phyloP scores from a whole-genome alignment of 345 rosid species.

The Cardamine chenopodiifolia region DNA sequence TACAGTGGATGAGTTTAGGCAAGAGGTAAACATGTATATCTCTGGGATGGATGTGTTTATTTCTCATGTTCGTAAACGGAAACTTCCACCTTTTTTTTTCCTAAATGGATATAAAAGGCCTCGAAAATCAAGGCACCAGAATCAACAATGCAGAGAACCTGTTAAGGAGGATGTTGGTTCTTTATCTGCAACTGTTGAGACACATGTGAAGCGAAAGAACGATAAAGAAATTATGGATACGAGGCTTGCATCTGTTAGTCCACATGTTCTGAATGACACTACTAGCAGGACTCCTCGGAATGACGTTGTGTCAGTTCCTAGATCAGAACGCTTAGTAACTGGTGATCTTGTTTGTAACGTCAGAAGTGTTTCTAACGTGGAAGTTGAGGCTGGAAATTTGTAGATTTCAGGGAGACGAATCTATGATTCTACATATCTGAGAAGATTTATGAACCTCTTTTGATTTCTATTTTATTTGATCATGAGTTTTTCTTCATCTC shows the following conservation, averaged over 20 bases:
- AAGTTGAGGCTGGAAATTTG: slow-evolving; percentile 32
- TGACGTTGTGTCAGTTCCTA: slow-evolving; percentile 37
- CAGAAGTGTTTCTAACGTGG: slow-evolving; percentile 39
- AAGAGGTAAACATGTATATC: slow-evolving; percentile 55
- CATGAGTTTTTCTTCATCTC: no score
- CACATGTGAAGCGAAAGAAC: slow-evolving; percentile 50
- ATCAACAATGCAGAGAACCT: slow-evolving; percentile 45
- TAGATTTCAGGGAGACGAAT: no score
- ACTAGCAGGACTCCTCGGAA: slow-evolving; percentile 40
- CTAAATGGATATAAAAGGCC: slow-evolving; percentile 59
- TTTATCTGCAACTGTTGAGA: slow-evolving; percentile 41
- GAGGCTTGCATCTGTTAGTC: slow-evolving; percentile 48
- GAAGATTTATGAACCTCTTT: no score
- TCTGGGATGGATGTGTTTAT: slow-evolving; percentile 69
- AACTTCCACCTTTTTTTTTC: slow-evolving; percentile 64
- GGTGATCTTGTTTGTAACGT: slow-evolving; percentile 35
- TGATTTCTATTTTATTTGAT: no score
- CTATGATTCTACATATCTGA: no score
- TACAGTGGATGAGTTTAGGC: slow-evolving; percentile 65
- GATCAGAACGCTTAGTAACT: slow-evolving; percentile 32
- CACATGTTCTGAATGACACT: slow-evolving; percentile 40
- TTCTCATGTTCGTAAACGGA: slow-evolving; percentile 66
- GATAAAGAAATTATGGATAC: slow-evolving; percentile 44
- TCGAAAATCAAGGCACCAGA: slow-evolving; percentile 52
- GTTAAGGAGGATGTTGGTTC: slow-evolving; percentile 43